These are phyloP conservation scores for Phylloporus sp. DNA, from an alignment of 1,284 basidiomycete species.

Conservation along the genomic window DNA sequence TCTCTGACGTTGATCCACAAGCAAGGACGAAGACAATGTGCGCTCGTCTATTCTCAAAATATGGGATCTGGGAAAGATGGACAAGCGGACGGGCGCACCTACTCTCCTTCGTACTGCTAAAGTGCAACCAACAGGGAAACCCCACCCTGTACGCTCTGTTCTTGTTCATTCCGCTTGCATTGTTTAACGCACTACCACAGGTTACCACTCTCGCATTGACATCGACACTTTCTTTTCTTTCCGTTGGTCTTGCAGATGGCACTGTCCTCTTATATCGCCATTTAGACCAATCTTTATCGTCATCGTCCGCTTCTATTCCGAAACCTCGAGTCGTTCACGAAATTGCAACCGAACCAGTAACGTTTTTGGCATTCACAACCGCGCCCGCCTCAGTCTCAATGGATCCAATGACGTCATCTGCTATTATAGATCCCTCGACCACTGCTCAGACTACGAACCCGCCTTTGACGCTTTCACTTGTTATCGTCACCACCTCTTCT, in stretches of 20 bases:
- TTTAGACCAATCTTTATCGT: constrained; percentile 85
- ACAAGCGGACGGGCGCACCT: constrained; percentile 76
- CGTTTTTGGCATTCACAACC: constrained; percentile 88
- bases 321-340: constrained; percentile 85
- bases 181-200: constrained; percentile 47
- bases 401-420: constrained; percentile 25
- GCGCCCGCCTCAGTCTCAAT: constrained; percentile 46
- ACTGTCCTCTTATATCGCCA: constrained; percentile 92
- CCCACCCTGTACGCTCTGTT: constrained; percentile 74
- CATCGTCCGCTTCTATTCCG: constrained; percentile 75
- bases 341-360: constrained; percentile 85
- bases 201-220: constrained; percentile 86
- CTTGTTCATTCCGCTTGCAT: neutral
- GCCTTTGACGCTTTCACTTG: constrained; percentile 67
- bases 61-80: constrained; percentile 84
- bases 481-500: constrained; percentile 88
- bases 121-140: constrained; percentile 78
- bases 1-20: constrained; percentile 16
- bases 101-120: constrained; percentile 79
- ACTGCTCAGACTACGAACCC: constrained; percentile 7
- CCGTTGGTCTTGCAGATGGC: constrained; percentile 94
- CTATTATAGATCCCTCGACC: constrained; percentile 8
- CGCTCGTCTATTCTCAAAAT: constrained; percentile 86
- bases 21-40: constrained; percentile 79
- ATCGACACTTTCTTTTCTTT: constrained; percentile 82